Evolutionary conservation across 2,329 filamentous ascomycete species (phyloP), one percentile per base, ranked within the genome.

Genomic region (Ascochyta clinopodiicola): DNA sequence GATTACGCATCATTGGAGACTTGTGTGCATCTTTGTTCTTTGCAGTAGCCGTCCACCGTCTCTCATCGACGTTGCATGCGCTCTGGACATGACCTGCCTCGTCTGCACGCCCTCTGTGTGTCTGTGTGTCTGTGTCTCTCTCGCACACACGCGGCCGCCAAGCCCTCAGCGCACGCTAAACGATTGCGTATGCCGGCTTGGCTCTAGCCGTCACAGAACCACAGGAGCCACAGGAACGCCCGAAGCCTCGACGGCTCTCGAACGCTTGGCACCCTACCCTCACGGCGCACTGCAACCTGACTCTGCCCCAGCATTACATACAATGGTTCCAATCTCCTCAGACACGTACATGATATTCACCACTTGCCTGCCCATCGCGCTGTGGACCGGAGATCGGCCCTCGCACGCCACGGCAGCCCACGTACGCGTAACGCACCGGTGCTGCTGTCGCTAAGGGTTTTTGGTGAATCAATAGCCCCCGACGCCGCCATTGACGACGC

Each of bases 391-490:
- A 46, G 31, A 47, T 56, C 32, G 29, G 35, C 29, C 29, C 19
- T 27, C 29, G 47, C 46, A 40, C 48, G 54, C 54, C 48, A 44
- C 54, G 32, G 47, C 17, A 48, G 38, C 44, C 44, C 48, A 44
- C 39, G 48, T 57, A 57, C 54, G 54, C 54, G 54, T 57, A 46
- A 46, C 37, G 48, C 44, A 31, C 47, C 53, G 25, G 36, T 48
- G 27, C 34, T 42, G 9, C 38, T 35, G 44, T 46, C 36, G 40
- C 29, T 35, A 17, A 39, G 39, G 4, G 34, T 36, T 47, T 47
- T 48, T 44, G 40, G 32, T 46, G 42, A 51, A 51, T 48, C 54
- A 51, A 48, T 48, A 48, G 54, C 38, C 37, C 36, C 36, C 40
- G 35, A 24, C 46, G 37, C 51, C 52, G 31, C 31, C 21, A 22